Base-by-base conservation (phyloP, 495 filamentous ascomycete species). In the Xylaria bambusicola region DNA sequence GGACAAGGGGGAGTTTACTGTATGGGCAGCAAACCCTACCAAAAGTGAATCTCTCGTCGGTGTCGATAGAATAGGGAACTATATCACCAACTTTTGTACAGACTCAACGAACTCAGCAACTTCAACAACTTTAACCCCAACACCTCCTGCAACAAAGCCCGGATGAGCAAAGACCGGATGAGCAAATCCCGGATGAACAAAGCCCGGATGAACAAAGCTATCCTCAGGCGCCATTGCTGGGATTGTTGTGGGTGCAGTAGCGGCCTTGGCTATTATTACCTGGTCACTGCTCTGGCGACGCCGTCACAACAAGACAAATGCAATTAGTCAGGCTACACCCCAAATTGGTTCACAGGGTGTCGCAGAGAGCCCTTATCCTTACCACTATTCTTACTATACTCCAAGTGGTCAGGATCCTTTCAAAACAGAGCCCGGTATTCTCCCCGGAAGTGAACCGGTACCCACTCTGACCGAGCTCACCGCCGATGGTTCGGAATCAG, bases 11-110 rank as follows among this genome's bases (percentile, higher is more conserved):
- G 46, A 60, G 26, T 73, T 62, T 51, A 71, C 67, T 6, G 35
- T 73, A 12, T 73, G 65, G 69, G 26, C 64, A 23, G 66, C 66
- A 0, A 68, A 63, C 41, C 53, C 64, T 6, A 67, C 70, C 1
- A 49, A 26, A 7, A 47, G 52, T 6, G 54, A 56, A 17, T 56
- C 70, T 17, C 26, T 73, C 5, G 66, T 73, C 3, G 44, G 64
- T 12, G 47, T 64, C 15, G 58, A 62, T 31, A 38, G 17, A 3
- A 7, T 15, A 20, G 53, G 53, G 18, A 44, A 61, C 53, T 47
- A 61, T 36, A 21, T 9, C 27, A 45, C 52, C 12, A 47, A n/a
- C 38, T 56, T 56, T 17, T 52, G 49, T 27, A 50, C n/a, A 35
- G 8, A 50, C 12, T 36, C 47, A 2, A 36, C n/a, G 21, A 18